Base-by-base conservation (phyloP, 306 rosid species). In the Quercus robur region DNA sequence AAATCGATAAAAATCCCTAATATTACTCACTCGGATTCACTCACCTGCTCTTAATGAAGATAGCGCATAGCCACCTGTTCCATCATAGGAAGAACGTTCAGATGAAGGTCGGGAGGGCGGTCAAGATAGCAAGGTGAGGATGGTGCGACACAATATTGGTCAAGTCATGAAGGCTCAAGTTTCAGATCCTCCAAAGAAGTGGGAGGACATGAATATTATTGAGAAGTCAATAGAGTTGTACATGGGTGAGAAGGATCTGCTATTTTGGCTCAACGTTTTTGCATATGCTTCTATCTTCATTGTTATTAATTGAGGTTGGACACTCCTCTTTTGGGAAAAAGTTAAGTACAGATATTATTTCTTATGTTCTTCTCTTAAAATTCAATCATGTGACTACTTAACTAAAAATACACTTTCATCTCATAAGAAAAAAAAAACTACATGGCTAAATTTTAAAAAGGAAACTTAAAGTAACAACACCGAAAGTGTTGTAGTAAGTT, bases 271-370 rank as follows among this genome's bases (percentile, higher is more conserved):
- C 52, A 94, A 94, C 75, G 91, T 93, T 77, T 90, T 90, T 78
- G 97, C 98, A 2, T 95, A 93, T 71, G 99, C 99, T 70, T 93
- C 99, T 0, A 95, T 93, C 68, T 95, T 84, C 83, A 89, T 95
- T 15, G 87, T 87, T 81, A 95, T 95, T 61, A 98, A 41, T 41
- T 41, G 97, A 6, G 91, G 84, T 68, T 95, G 99, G 99, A 90
- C 90, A 15, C 1, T 84, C 77, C 88, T 96, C 77, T 88, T 95
- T 80, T 93, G 90, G 44, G 97, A 2, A 3, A 41, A 41, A 41
- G 0, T 41, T 41, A 8, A 41, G 0, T 41, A 41, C 46, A 41
- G 0, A 0, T 8, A 41, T 7, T 41, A 0, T 41, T 41, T 0
- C 1, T 41, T 41, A 41, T 0, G 94, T 44, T 98, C 94, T 3